A percentile compares a stretch with the other conserved stretches of the same genome.
phyloP scores from a whole-genome alignment of 345 rosid species.

The Lepidium africanum region DNA sequence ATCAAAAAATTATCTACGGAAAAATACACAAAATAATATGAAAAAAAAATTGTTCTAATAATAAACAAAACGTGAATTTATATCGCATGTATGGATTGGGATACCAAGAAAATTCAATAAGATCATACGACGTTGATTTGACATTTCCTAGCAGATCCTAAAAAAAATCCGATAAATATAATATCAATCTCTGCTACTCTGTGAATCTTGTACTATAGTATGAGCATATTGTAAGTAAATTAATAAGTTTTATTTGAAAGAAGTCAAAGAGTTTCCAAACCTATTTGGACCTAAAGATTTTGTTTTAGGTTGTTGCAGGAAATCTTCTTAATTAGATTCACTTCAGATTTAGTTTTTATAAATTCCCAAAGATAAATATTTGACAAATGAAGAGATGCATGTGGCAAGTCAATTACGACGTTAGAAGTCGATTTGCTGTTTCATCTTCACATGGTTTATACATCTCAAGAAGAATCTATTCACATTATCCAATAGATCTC shows the following conservation, averaged over 20 bases:
- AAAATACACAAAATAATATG: no score
- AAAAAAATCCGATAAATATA: no score
- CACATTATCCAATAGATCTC: constrained; percentile 27
- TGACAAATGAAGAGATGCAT: constrained; percentile 14
- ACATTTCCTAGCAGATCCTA: not conserved
- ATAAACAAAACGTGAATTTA: no score
- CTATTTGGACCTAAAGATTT: constrained; percentile 15
- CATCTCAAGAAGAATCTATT: constrained; percentile 16
- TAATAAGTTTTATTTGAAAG: not conserved
- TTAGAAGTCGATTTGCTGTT: constrained; percentile 12
- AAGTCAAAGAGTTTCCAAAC: constrained; percentile 14
- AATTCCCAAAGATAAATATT: not conserved
- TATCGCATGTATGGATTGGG: no score
- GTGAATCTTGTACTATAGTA: not conserved
- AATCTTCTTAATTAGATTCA: constrained; percentile 2
- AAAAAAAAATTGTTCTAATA: no score
- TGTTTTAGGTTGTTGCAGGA: not conserved
- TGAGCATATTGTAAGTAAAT: not conserved
- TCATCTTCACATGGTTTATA: constrained; percentile 26
- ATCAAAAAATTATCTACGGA: no score
- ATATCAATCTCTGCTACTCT: not conserved
- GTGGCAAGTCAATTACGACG: constrained; percentile 15
- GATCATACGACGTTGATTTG: no score
- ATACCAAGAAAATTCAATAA: no score
- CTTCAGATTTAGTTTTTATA: not conserved